Base-by-base conservation (phyloP, 1,139 yeast species). In the Hyphopichia burtonii region DNA sequence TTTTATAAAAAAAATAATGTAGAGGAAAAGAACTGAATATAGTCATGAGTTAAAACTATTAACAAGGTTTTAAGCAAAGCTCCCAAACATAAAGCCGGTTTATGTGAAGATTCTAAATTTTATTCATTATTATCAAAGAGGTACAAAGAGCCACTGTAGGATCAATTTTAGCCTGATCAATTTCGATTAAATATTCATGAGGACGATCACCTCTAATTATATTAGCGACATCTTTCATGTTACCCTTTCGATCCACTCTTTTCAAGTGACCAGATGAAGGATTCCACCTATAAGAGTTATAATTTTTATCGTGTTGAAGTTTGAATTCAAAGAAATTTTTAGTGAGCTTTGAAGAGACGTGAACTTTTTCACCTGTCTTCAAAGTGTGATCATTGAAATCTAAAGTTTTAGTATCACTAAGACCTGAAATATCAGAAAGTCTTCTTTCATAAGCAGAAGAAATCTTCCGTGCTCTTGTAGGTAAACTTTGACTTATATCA, bases 271-370 rank as follows among this genome's bases (percentile, higher is more conserved):
- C 44, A 8, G 42, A 39, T 12, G 41, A 18, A 4, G 39, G 34
- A 10, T 20, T 34, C 56, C 54, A 51, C 7, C 43, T 31, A 41
- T 44, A 50, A 11, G 39, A 25, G 15, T 36, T 31, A 3, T 34
- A 34, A 4, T 16, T n/a, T 19, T 31, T 17, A 32, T 38, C 36
- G 10, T 25, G 14, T 11, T 41, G 41, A 27, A 46, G 38, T 31
- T 42, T 43, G 33, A 50, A 46, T 38, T 52, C 53, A 15, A 31
- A 38, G 10, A 44, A 41, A 22, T 45, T 38, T 14, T 40, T 42
- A 3, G 40, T 39, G 14, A 53, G 44, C 34, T 51, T 52, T 6
- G 52, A 48, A 23, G 55, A 48, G 18, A 53, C 42, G 40, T 44
- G 43, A 3, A 52, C 41, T n/a, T 41, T 42, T 27, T 46, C 39